phyloP scores from a whole-genome alignment of 805 yeast genomes.

The Metschnikowia henanensis region DNA sequence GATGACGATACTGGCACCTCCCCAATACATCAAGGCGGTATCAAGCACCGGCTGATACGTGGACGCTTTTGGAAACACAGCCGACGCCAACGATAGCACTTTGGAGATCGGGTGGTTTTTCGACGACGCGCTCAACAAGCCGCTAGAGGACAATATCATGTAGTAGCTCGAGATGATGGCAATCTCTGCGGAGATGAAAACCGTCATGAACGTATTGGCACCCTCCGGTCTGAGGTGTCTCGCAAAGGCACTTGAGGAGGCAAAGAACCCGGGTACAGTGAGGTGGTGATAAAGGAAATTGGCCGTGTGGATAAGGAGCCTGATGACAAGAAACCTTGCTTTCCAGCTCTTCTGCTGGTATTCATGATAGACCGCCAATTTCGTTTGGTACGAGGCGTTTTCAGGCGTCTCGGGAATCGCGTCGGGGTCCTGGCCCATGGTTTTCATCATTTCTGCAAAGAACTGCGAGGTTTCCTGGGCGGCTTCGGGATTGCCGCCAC shows the following conservation, averaged over 20 bases:
- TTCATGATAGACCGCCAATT: conserved; percentile 28
- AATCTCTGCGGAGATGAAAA: conserved; percentile 33
- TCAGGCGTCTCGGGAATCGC: conserved; percentile 13
- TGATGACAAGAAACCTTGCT: conserved; percentile 31
- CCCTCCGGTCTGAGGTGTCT: conserved; percentile 21
- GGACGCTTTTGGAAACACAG: conserved; percentile 35
- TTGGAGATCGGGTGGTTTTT: conserved; percentile 29
- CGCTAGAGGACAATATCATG: conserved; percentile 26
- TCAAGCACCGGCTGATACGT: conserved; percentile 29
- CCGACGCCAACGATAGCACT: conserved; percentile 30
- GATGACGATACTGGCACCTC: conserved; percentile 33
- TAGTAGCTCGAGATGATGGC: conserved; percentile 35
- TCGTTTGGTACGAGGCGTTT: conserved; percentile 28
- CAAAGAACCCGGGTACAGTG: conserved; percentile 22
- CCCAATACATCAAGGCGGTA: conserved; percentile 35
- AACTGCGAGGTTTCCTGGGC: conserved; percentile 4
- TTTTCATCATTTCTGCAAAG: conserved; percentile 36
- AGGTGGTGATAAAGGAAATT: conserved; percentile 39
- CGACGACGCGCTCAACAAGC: conserved; percentile 24
- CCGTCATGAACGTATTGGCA: conserved; percentile 24
- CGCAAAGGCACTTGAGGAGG: conserved; percentile 27
- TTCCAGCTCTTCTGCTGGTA: conserved; percentile 36
- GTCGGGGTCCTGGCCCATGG: conserved; percentile 17
- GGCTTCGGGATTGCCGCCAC: conserved; percentile 8
- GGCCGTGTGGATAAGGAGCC: conserved; percentile 25